phyloP scores from a whole-genome alignment of 768 basidiomycete species.

The Tricholoma saponaceum region DNA sequence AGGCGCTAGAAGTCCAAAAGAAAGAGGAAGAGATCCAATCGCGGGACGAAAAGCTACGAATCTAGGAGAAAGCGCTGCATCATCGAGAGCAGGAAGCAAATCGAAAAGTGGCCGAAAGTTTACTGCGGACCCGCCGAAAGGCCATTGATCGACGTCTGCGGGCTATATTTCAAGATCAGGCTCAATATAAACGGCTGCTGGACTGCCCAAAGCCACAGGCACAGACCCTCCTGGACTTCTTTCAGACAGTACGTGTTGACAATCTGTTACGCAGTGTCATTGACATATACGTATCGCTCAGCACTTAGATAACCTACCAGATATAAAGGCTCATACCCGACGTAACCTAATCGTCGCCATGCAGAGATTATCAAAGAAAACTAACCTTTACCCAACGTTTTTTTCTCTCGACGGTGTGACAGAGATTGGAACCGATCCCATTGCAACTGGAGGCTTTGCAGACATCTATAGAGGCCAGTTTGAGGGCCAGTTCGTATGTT shows the following conservation, averaged over 20 bases:
- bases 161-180: slow-evolving; percentile 10
- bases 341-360: slow-evolving; percentile 15
- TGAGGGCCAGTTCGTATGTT: background rate
- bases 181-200: slow-evolving; percentile 14
- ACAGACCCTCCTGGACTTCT: slow-evolving; percentile 18
- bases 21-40: too few species aligned
- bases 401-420: slow-evolving; percentile 15
- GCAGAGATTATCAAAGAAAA: slow-evolving; percentile 19
- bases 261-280: background rate
- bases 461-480: slow-evolving; percentile 20
- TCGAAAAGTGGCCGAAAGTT: too few species aligned
- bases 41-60: too few species aligned
- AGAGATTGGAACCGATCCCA: slow-evolving; percentile 4
- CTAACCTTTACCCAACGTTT: slow-evolving; percentile 24
- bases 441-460: slow-evolving; percentile 22
- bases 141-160: too few species aligned
- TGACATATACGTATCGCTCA: slow-evolving; percentile 4
- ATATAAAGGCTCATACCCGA: slow-evolving; percentile 10
- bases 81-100: too few species aligned
- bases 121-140: too few species aligned
- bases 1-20: too few species aligned
- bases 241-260: slow-evolving; percentile 20
- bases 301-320: slow-evolving; percentile 14
- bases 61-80: too few species aligned
- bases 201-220: slow-evolving; percentile 12